Conservation (phyloP, 257 asterid genomes). For the Cordia subcordata region DNA sequence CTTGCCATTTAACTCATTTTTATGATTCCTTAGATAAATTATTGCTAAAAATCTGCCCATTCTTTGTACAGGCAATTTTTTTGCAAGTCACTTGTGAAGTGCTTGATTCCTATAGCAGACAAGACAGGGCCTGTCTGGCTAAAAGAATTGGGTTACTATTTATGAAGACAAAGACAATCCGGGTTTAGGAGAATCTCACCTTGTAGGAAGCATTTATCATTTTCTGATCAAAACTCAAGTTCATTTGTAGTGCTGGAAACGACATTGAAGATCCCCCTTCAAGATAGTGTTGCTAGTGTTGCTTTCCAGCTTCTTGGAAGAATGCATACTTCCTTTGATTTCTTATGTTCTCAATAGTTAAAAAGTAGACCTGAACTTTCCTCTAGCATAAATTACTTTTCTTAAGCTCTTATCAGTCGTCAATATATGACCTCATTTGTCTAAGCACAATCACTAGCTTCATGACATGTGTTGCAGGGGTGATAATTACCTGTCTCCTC, state of each 20-base stretch:
- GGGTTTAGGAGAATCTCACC: background rate
- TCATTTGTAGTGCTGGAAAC: background rate
- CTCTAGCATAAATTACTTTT: too few relatives aligned
- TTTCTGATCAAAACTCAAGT: background rate
- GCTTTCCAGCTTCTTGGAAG: too few relatives aligned
- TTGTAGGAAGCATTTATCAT: background rate
- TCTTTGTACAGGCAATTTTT: constrained; percentile 29
- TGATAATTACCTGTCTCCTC: too few relatives aligned
- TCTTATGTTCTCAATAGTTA: too few relatives aligned
- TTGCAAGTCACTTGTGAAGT: constrained; percentile 11
- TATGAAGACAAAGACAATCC: background rate
- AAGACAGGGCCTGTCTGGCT: constrained; percentile 10
- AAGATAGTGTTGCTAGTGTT: background rate
- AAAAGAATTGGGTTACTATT: constrained; percentile 7
- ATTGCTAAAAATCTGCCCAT: constrained; percentile 20
- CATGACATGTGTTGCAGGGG: too few relatives aligned
- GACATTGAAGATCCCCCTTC: background rate
- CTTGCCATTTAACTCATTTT: constrained; percentile 6
- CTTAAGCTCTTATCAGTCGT: too few relatives aligned
- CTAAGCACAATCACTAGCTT: too few relatives aligned
- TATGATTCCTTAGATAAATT: constrained; percentile 9
- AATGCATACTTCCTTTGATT: too few relatives aligned
- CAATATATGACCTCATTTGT: too few relatives aligned
- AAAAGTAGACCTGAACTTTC: too few relatives aligned
- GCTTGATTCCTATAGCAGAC: constrained; percentile 21